Conservation (phyloP, 139 green algal genomes). For the Pleodorina starrii region DNA sequence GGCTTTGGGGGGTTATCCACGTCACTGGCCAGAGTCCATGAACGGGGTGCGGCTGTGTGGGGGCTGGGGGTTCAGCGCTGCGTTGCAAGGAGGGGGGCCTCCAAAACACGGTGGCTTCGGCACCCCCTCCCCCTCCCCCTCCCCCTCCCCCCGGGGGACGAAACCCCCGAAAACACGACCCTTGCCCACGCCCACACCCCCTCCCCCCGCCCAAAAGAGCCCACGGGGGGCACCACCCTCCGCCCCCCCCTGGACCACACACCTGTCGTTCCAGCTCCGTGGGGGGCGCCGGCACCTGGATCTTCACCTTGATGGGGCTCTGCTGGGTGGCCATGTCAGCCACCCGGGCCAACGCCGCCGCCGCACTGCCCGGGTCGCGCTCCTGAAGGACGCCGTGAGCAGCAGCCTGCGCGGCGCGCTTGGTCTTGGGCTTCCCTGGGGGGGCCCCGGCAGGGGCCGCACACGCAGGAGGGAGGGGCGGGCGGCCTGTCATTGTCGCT, state of each 20-base stretch:
- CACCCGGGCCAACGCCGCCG: not conserved
- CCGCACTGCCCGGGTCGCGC: not conserved
- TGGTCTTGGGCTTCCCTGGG: too few species aligned
- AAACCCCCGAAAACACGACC: not conserved
- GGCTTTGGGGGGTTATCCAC: not conserved
- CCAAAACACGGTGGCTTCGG: not conserved
- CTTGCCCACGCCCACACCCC: not conserved
- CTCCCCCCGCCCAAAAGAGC: not conserved
- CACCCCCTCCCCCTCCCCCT: not conserved
- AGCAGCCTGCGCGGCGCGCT: too few species aligned
- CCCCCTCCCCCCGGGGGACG: not conserved
- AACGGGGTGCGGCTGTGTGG: too few species aligned
- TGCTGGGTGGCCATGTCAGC: not conserved
- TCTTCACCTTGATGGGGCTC: constrained; percentile 14
- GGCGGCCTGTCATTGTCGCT: not conserved
- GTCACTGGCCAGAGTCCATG: not conserved
- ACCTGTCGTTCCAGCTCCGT: not conserved
- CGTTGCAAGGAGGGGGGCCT: not conserved
- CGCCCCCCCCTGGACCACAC: not conserved
- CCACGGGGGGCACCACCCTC: too few species aligned
- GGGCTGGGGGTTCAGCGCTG: too few species aligned
- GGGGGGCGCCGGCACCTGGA: not conserved
- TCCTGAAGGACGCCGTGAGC: not conserved
- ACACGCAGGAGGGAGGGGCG: too few species aligned
- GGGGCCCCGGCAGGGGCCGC: too few species aligned